Percentiles rank a stretch among this genome's conserved stretches.
Conservation (phyloP, 371 early-diverging fungal species). For the Mucor circinelloides region DNA sequence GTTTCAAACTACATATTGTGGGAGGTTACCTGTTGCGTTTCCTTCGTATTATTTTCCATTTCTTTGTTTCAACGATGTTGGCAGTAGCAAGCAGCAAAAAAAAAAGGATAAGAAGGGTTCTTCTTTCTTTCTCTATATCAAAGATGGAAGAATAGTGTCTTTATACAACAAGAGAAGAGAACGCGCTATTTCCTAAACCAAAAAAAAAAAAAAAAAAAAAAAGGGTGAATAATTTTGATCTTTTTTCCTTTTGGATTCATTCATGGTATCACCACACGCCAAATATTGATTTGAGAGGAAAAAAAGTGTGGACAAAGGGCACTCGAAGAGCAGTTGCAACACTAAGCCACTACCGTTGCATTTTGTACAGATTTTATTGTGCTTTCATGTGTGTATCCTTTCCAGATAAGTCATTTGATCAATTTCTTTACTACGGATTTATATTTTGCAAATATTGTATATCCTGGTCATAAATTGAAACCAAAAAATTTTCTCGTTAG, state of each 20-base stretch:
- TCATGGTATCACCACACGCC: conserved; percentile 7
- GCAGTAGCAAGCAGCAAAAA: not conserved
- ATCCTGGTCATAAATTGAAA: not conserved
- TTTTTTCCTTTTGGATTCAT: not conserved
- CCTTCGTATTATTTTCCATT: conserved; percentile 8
- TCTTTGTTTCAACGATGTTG: not conserved
- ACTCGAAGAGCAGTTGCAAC: not conserved
- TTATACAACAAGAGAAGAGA: not conserved
- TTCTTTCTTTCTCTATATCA: not conserved
- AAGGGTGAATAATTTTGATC: not conserved
- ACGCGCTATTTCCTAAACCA: conserved; percentile 1
- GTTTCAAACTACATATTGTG: not conserved
- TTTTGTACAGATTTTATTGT: not conserved
- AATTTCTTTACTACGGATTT: not conserved
- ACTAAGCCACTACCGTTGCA: conserved; percentile 4
- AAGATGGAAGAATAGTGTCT: not conserved
- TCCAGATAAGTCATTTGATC: not conserved
- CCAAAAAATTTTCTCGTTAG: not conserved
- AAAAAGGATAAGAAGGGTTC: not conserved
- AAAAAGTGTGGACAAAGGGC: conserved; percentile 1
- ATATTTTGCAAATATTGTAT: not conserved
- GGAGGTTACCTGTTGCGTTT: not conserved
- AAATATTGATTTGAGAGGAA: not conserved
- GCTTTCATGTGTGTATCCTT: not conserved
- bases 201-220: conserved; percentile 4